Evolutionary conservation across 2,329 filamentous ascomycete species (phyloP), one percentile per base, ranked within the genome.

Genomic region (Diaporthe vaccinii): DNA sequence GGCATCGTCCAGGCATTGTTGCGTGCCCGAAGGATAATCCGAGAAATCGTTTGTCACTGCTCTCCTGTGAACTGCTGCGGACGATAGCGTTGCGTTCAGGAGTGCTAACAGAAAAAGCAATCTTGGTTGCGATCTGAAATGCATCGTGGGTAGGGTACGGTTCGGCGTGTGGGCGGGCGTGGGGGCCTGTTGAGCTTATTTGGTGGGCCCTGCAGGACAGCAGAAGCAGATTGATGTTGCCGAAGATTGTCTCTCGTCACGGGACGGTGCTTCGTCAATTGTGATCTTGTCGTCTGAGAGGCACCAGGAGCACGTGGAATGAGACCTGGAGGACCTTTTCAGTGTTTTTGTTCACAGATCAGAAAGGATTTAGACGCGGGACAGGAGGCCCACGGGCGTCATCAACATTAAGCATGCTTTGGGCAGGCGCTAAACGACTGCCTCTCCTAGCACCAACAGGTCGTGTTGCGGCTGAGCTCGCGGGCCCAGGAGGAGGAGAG

Each of bases 1-100:
- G 6, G 87, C 82, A 22, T 82, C 65, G 77, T 84, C 80, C 1
- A 90, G 82, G 75, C 89, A 91, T 10, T 79, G 9, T 74, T 87
- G 86, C 2, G 87, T 80, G 28, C 76, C 79, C 31, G 78, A 22
- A 0, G 87, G 87, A 76, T 89, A 89, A 34, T 83, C 78, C 36
- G 81, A 82, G 78, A 88, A 89, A 80, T 87, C 82, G 76, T 85
- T 84, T 4, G 80, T 74, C 67, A 84, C 72, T 49, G 80, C 78
- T 58, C 71, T 73, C 9, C 36, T 59, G 36, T 81, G 72, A 62
- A 84, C 71, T 53, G 80, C 79, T 59, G 79, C 79, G 49, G 76
- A 76, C 20, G 77, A 73, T 12, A 72, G 58, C 67, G 77, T 68
- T 46, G 78, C 75, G 61, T 76, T 72, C 15, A 78, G 57, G 46